phyloP scores from a whole-genome alignment of 2,329 filamentous ascomycete genomes.

The Fusarium piperis region DNA sequence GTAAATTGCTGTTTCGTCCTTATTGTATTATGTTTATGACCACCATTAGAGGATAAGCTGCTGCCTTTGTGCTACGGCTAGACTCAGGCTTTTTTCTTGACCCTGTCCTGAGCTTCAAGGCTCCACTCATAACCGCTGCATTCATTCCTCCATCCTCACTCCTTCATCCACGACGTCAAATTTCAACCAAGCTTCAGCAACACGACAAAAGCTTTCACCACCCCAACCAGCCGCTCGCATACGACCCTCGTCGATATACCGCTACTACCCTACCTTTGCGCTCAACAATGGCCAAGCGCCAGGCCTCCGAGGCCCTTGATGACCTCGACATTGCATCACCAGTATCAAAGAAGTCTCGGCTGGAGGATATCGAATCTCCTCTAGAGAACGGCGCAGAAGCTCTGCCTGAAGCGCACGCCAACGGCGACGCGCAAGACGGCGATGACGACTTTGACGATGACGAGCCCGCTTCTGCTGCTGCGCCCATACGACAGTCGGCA shows the following conservation, averaged over 20 bases:
- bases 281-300: constrained; percentile 61
- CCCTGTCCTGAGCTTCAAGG: constrained; percentile 21
- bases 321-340: constrained; percentile 67
- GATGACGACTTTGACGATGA: constrained; percentile 54
- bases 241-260: not conserved
- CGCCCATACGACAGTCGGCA: constrained; percentile 66
- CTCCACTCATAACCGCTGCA: constrained; percentile 28
- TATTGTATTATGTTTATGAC: not conserved
- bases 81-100: not conserved
- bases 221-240: not conserved
- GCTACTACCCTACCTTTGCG: not conserved
- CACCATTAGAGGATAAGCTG: not conserved
- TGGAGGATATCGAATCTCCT: constrained; percentile 57
- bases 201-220: not conserved
- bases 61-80: not conserved
- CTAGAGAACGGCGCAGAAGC: constrained; percentile 46
- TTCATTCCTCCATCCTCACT: constrained; percentile 17
- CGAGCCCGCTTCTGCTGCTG: constrained; percentile 50
- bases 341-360: constrained; percentile 66
- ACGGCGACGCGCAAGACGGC: constrained; percentile 43
- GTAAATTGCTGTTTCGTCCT: not conserved
- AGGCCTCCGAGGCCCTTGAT: constrained; percentile 68
- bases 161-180: constrained; percentile 29
- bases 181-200: constrained; percentile 15
- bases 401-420: constrained; percentile 43